Evolutionary conservation across 305 asterid species (phyloP), one percentile per base, ranked within the genome.

Genomic region (Ajuga reptans): DNA sequence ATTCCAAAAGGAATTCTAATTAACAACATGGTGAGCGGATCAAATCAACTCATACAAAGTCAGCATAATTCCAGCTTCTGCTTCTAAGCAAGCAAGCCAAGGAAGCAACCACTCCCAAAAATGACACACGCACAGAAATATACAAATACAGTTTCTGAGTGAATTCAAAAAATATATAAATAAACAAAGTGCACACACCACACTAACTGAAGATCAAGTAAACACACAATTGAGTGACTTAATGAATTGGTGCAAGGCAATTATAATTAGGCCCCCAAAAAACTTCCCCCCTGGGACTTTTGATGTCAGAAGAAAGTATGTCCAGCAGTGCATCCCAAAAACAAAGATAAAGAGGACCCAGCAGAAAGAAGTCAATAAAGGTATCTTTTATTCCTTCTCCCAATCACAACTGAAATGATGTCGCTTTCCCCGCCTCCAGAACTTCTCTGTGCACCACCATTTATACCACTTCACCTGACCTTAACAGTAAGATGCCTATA

Each of bases 331-430:
- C 27, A 21, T 21, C 27, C 27, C 27, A 21, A 77, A 84, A 81
- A 76, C 72, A 85, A 86, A 9, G 87, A 85, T 84, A 76, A 82
- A 78, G 75, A 57, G 72, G 66, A 68, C 34, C 73, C 78, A 72
- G 80, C 34, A 74, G 75, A 77, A 75, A 67, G 81, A 86, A 83
- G 82, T 85, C 82, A 80, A 73, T 27, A 73, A 85, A 84, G 84
- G 83, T 72, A 62, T 69, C 71, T 69, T 47, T 39, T 10, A 39
- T 49, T 62, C 58, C 71, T 68, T 64, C 34, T 16, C 1, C 34
- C 9, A 55, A 27, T 63, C 29, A 49, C 27, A 24, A 9, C 31
- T 2, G 14, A 24, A 75, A 67, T 81, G 87, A 60, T 79, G 76
- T 76, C 84, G 77, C 73, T 61, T 49, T 36, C 55, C 21, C 2